Evolutionary conservation across 176 grass and related monocot genomes (phyloP).

Genomic region (Lolium perenne): DNA sequence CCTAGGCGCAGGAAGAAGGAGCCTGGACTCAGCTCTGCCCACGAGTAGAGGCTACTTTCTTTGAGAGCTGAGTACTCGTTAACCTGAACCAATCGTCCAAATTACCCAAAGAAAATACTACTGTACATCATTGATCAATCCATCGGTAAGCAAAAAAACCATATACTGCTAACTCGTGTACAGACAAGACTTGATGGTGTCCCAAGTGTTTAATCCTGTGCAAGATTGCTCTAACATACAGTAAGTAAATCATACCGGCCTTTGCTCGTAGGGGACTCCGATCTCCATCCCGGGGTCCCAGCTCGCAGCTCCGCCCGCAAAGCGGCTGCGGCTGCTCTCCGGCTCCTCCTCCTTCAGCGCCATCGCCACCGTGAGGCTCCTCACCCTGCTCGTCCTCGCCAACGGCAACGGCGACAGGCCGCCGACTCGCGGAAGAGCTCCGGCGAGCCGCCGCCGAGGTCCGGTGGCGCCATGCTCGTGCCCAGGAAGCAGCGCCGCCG

Average conservation of each 20-base stretch:
- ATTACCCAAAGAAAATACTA: constrained; percentile 16
- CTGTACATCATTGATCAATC: background rate
- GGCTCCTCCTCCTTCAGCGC: constrained; percentile 81
- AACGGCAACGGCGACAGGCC: background rate
- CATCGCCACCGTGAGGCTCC: constrained; percentile 44
- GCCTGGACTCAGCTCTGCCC: constrained; percentile 76
- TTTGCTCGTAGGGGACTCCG: constrained; percentile 86
- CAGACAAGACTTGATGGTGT: background rate
- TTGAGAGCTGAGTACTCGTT: constrained; percentile 95
- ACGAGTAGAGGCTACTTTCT: constrained; percentile 78
- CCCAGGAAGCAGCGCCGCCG: constrained; percentile 32
- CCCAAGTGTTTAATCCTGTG: background rate
- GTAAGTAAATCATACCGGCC: constrained; percentile 57
- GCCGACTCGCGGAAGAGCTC: background rate
- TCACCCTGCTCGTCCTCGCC: constrained; percentile 18
- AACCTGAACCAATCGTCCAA: constrained; percentile 53
- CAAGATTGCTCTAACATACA: background rate
- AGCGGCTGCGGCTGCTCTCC: constrained; percentile 64
- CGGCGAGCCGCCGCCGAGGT: background rate
- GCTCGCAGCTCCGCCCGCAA: constrained; percentile 58
- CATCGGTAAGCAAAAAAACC: background rate
- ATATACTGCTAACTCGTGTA: background rate
- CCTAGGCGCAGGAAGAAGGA: constrained; percentile 84
- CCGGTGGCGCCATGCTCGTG: background rate
- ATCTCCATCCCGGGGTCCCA: constrained; percentile 97